Evolutionary conservation across 148 eudicot genomes (phyloP), one percentile per base, ranked within the genome.

Genomic region (Amaranthus palmeri): DNA sequence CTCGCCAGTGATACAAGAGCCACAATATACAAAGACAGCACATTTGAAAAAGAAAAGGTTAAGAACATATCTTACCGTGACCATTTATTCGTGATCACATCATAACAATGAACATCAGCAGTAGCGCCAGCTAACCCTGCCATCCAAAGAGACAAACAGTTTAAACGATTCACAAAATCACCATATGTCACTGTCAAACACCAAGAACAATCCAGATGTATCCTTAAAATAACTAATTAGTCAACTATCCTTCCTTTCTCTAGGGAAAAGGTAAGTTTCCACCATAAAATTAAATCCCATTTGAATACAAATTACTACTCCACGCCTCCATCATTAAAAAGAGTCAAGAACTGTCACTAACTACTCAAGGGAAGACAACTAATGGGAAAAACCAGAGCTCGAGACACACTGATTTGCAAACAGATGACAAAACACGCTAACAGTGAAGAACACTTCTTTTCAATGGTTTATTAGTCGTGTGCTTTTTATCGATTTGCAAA

Each of bases 121-220:
- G 98, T 93, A 7, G 98, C 98, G 65, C 99, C 99, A 3, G 97
- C 96, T 74, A 95, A 75, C 75, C 99, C 99, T 95, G 85, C 84
- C 81, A 72, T 71, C 15, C 18, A 74, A 42, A 56, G 71, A 81
- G 73, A 71, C 41, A 68, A 25, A 25, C 53, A 76, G 67, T 53
- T 62, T 71, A 67, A 65, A 78, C 10, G 49, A 36, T 42, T 69
- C 45, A 50, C 69, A 65, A 78, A 43, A 52, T 49, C 0, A 42
- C 55, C 47, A 55, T 67, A 61, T 69, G 60, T 36, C 53, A 45
- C 8, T 48, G 43, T 47, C 59, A 72, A 56, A 25, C 42, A 55
- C 65, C 54, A 61, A 47, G 2, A 10, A 57, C 6, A 3, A 18
- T 4, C 4, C 3, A 11, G 12, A 13, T 50, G n/a, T 48, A 4